These are phyloP conservation scores for Boletus sp. DNA, from an alignment of 1,284 basidiomycete species.

Conservation along the genomic window DNA sequence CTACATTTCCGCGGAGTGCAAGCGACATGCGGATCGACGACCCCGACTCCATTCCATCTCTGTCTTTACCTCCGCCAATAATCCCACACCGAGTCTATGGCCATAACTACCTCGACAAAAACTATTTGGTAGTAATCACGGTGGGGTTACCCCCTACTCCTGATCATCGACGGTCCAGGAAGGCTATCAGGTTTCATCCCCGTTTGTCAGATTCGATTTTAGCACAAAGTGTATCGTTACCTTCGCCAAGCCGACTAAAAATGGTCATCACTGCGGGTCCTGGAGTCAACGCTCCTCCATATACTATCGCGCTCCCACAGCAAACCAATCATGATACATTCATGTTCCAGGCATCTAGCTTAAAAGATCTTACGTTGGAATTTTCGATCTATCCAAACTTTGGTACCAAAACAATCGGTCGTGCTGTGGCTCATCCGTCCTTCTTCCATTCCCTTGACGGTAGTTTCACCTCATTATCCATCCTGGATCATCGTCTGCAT, in stretches of 20 bases:
- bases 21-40: conserved; percentile 42
- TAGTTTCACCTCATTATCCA: conserved; percentile 55
- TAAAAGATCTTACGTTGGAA: conserved; percentile 80
- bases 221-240: conserved; percentile 42
- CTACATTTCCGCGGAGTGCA: conserved; percentile 15
- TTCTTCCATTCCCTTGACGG: conserved; percentile 62
- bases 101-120: conserved; percentile 88
- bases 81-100: conserved; percentile 93
- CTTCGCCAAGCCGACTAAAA: conserved; percentile 83
- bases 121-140: conserved; percentile 82
- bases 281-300: conserved; percentile 80
- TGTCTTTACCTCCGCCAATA: conserved; percentile 95
- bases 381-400: conserved; percentile 98
- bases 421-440: conserved; percentile 83
- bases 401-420: conserved; percentile 96
- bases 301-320: conserved; percentile 84
- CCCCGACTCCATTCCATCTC: conserved; percentile 86
- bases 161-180: conserved; percentile 25
- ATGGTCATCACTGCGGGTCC: conserved; percentile 85
- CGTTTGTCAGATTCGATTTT: conserved; percentile 63
- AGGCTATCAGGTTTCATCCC: conserved; percentile 61
- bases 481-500: conserved; percentile 90
- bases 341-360: conserved; percentile 73
- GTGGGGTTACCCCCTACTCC: conserved; percentile 64
- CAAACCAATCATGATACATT: conserved; percentile 80